Conservation (phyloP, 75 land plant species). For the Cunninghamia lanceolata region DNA sequence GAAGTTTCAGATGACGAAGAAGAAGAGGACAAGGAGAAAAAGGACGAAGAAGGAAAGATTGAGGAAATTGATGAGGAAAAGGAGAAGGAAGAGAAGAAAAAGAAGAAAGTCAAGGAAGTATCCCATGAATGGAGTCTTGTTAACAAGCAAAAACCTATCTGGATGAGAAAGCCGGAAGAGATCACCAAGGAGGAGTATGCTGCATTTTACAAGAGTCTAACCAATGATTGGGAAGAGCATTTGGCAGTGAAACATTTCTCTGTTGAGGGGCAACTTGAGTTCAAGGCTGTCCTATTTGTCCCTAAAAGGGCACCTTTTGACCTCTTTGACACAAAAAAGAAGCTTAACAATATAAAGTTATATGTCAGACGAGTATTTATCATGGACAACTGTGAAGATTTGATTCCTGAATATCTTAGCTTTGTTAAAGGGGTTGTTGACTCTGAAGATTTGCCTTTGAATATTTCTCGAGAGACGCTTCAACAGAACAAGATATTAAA, state of each 20-base stretch:
- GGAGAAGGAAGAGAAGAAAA: constrained; percentile 50
- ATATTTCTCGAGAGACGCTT: constrained; percentile 75
- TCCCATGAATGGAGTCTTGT: constrained; percentile 68
- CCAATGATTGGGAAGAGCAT: constrained; percentile 76
- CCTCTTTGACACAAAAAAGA: constrained; percentile 65
- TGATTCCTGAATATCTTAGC: constrained; percentile 76
- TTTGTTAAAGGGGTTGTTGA: constrained; percentile 80
- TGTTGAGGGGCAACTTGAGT: constrained; percentile 81
- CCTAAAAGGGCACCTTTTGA: constrained; percentile 83
- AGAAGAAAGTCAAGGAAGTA: constrained; percentile 74
- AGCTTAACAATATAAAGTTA: constrained; percentile 83
- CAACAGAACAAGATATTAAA: constrained; percentile 86
- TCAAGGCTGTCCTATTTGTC: constrained; percentile 71
- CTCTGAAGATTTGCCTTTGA: constrained; percentile 73
- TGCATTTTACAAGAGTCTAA: constrained; percentile 65
- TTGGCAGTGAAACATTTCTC: constrained; percentile 84
- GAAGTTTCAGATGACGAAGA: constrained; percentile 80
- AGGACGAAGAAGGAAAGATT: constrained; percentile 45
- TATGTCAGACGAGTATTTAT: constrained; percentile 80
- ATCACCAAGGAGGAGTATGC: constrained; percentile 79
- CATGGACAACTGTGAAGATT: constrained; percentile 87
- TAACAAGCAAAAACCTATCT: constrained; percentile 87
- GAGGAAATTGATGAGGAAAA: constrained; percentile 41
- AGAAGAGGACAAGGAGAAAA: constrained; percentile 54
- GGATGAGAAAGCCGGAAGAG: constrained; percentile 86